phyloP scores from a whole-genome alignment of 2,329 filamentous ascomycete species.

The Chaetomiaceae sp. region DNA sequence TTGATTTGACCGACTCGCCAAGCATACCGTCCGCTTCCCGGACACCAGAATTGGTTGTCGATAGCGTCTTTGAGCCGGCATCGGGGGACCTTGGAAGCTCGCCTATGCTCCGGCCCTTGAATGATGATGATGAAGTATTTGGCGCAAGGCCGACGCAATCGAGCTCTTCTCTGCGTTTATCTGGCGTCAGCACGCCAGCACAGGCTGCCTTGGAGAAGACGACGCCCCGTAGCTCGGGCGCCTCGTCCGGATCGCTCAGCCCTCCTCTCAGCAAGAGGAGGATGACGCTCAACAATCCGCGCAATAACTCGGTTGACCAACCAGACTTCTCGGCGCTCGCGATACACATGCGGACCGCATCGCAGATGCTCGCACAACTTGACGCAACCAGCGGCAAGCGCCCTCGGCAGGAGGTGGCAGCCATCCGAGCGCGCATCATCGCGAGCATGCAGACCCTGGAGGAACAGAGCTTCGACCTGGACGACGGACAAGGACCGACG shows the following conservation, averaged over 20 bases:
- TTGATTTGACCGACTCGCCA: conserved; percentile 66
- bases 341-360: conserved; percentile 82
- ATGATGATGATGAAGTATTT: conserved; percentile 43
- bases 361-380: conserved; percentile 80
- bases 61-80: conserved; percentile 80
- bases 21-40: conserved; percentile 41
- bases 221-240: conserved; percentile 66
- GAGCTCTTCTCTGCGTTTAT: conserved; percentile 48
- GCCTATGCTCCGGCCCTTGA: conserved; percentile 58
- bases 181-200: conserved; percentile 57
- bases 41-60: conserved; percentile 45
- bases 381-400: conserved; percentile 77
- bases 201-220: conserved; percentile 57
- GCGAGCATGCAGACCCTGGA: conserved; percentile 86
- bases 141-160: conserved; percentile 29
- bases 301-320: conserved; percentile 59
- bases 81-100: conserved; percentile 75
- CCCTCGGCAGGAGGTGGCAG: conserved; percentile 73
- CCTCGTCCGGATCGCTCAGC: conserved; percentile 64
- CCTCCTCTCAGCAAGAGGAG: conserved; percentile 50
- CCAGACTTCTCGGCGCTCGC: conserved; percentile 78
- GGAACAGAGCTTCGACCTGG: conserved; percentile 76
- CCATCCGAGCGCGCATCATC: conserved; percentile 81
- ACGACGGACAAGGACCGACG: conserved; percentile 67
- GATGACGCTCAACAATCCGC: conserved; percentile 54